These are phyloP conservation scores for Citrus cavaleriei DNA, from an alignment of 345 rosid species.

Conservation along the genomic window DNA sequence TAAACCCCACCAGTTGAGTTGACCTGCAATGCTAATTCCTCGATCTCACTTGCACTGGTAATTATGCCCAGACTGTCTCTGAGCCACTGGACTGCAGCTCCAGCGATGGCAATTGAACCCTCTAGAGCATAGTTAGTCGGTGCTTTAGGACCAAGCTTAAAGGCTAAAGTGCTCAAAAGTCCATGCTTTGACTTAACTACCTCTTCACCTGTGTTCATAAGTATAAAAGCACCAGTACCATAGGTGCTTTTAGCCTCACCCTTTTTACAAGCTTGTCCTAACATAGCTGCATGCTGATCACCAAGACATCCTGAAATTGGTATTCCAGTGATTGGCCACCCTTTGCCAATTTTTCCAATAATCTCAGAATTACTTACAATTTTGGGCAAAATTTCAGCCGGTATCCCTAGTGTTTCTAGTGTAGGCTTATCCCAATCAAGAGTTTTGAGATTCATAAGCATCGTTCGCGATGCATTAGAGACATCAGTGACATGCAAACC, in stretches of 20 bases:
- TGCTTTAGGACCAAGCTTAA: constrained; percentile 86
- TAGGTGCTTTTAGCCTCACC: constrained; percentile 97
- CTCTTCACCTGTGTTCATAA: constrained; percentile 81
- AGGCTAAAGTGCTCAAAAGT: constrained; percentile 76
- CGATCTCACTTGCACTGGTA: constrained; percentile 60
- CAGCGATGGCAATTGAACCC: constrained; percentile 97
- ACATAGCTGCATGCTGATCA: constrained; percentile 95
- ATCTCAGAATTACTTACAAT: constrained; percentile 82
- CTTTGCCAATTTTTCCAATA: constrained; percentile 67
- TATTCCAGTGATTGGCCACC: constrained; percentile 82
- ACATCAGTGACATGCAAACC: constrained; percentile 93
- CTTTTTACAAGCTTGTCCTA: constrained; percentile 83
- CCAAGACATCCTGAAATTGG: constrained; percentile 94
- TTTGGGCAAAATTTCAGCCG: constrained; percentile 62
- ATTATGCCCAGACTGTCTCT: constrained; percentile 85
- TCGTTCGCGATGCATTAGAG: constrained; percentile 84
- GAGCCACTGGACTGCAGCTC: constrained; percentile 98
- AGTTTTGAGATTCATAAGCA: constrained; percentile 87
- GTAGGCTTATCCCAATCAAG: constrained; percentile 71
- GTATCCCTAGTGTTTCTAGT: constrained; percentile 49
- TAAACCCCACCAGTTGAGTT: constrained; percentile 82
- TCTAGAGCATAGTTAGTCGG: constrained; percentile 81
- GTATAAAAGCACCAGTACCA: constrained; percentile 95
- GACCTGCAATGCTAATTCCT: constrained; percentile 61
- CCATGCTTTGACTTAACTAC: constrained; percentile 66